Evolutionary conservation across 345 rosid species (phyloP).

Genomic region (Boechera retrofracta): DNA sequence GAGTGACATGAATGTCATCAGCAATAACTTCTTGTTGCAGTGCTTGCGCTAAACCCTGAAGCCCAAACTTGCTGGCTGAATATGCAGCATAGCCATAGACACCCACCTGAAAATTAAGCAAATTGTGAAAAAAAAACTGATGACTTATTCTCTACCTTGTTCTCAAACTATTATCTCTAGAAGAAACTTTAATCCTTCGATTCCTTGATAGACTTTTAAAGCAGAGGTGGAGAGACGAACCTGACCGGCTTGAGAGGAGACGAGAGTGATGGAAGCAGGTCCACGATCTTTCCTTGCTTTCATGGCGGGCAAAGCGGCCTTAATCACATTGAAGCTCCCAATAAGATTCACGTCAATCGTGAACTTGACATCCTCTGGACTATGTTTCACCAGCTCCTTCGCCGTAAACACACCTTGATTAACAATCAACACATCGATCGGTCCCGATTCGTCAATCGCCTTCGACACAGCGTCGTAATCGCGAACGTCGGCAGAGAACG

Average conservation of each 20-base stretch:
- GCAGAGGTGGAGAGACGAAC: slow-evolving; percentile 43
- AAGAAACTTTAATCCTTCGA: too few relatives aligned
- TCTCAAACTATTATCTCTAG: too few relatives aligned
- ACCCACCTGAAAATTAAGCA: slow-evolving; percentile 60
- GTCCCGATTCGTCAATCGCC: slow-evolving; percentile 64
- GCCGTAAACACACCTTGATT: slow-evolving; percentile 80
- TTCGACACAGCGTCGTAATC: slow-evolving; percentile 61
- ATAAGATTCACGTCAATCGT: slow-evolving; percentile 81
- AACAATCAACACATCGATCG: slow-evolving; percentile 76
- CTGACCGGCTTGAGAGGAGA: slow-evolving; percentile 95
- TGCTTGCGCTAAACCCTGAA: slow-evolving; percentile 89
- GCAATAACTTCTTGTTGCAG: slow-evolving; percentile 88
- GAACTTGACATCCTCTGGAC: slow-evolving; percentile 69
- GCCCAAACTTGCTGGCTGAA: slow-evolving; percentile 85
- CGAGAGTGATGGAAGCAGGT: slow-evolving; percentile 69
- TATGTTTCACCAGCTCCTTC: slow-evolving; percentile 65
- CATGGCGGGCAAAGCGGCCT: slow-evolving; percentile 84
- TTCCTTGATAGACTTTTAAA: too few relatives aligned
- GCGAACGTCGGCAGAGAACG: slow-evolving; percentile 76
- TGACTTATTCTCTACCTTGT: too few relatives aligned
- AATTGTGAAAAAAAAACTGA: too few relatives aligned
- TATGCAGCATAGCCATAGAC: slow-evolving; percentile 88
- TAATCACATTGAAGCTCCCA: slow-evolving; percentile 82
- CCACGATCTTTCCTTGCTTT: slow-evolving; percentile 56
- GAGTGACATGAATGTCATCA: slow-evolving; percentile 76